phyloP scores from a whole-genome alignment of 2,329 filamentous ascomycete species.

The Botrytis galanthina region DNA sequence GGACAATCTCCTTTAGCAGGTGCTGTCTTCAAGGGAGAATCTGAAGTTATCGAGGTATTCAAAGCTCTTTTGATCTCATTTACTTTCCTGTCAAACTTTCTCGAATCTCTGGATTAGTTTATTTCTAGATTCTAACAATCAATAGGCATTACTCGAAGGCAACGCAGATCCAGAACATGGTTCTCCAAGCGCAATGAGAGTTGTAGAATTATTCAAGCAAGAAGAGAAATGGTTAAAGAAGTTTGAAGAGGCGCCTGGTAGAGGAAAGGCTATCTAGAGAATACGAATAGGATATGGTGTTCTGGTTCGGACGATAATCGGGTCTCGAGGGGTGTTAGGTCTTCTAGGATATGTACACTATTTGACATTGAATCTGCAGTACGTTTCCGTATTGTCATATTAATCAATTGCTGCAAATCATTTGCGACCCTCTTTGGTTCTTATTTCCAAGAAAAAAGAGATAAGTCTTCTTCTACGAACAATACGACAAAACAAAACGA shows the following conservation, averaged over 20 bases:
- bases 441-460: neutral
- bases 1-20: conserved; percentile 69
- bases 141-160: conserved; percentile 46
- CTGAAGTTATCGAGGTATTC: conserved; percentile 57
- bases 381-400: neutral
- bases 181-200: conserved; percentile 49
- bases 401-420: neutral
- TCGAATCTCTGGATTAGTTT: fast-evolving
- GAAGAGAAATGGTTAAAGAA: conserved; percentile 49
- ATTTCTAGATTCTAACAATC: conserved; percentile 47
- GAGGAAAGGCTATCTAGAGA: conserved; percentile 42
- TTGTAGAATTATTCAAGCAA: conserved; percentile 52
- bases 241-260: conserved; percentile 50
- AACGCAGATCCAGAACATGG: conserved; percentile 56
- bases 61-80: neutral
- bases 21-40: conserved; percentile 70
- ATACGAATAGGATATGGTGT: neutral
- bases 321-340: neutral
- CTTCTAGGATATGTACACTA: neutral
- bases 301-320: neutral
- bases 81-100: neutral
- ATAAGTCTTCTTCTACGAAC: neutral
- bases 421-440: neutral
- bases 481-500: neutral
- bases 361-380: neutral